Evolutionary conservation across 306 rosid species (phyloP).

Genomic region (Rosa lucieae): DNA sequence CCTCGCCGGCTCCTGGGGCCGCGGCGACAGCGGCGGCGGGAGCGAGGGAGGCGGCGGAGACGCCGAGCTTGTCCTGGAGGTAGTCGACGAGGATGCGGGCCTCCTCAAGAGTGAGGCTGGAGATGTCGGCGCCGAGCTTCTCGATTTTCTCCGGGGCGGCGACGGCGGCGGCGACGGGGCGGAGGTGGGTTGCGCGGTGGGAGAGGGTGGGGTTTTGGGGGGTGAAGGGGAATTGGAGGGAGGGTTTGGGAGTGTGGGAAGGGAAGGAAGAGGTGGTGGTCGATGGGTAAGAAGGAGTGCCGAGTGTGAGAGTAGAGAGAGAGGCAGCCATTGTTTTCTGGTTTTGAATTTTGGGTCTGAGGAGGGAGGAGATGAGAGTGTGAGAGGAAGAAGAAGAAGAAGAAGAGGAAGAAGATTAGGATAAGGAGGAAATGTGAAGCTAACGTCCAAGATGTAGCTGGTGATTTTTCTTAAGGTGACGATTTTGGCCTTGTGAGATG

Average conservation of each 20-base stretch:
- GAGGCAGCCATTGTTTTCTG: constrained; percentile 49
- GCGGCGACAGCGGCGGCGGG: constrained; percentile 57
- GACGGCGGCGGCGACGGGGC: constrained; percentile 70
- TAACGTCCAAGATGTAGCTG: not conserved
- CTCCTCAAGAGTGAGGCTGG: constrained; percentile 77
- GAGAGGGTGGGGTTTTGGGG: constrained; percentile 25
- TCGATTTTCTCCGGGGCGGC: constrained; percentile 60
- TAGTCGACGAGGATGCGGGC: constrained; percentile 76
- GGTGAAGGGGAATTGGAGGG: constrained; percentile 43
- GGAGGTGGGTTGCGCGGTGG: constrained; percentile 53
- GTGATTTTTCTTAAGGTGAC: constrained; percentile 3
- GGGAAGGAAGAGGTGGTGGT: constrained; percentile 30
- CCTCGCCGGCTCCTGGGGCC: constrained; percentile 33
- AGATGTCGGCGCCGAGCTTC: constrained; percentile 60
- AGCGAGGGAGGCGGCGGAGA: constrained; percentile 80
- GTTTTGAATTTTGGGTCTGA: not conserved
- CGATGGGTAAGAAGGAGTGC: constrained; percentile 37
- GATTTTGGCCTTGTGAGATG: constrained; percentile 11
- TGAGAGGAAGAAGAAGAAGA: not conserved
- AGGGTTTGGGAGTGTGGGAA: constrained; percentile 35
- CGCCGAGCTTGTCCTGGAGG: constrained; percentile 94
- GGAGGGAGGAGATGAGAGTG: not conserved
- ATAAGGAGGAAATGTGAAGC: constrained; percentile 25
- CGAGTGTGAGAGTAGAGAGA: constrained; percentile 51
- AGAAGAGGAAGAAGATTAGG: constrained; percentile 26